These are phyloP conservation scores for Forsythia viridissima DNA, from an alignment of 257 asterid species.

Conservation along the genomic window DNA sequence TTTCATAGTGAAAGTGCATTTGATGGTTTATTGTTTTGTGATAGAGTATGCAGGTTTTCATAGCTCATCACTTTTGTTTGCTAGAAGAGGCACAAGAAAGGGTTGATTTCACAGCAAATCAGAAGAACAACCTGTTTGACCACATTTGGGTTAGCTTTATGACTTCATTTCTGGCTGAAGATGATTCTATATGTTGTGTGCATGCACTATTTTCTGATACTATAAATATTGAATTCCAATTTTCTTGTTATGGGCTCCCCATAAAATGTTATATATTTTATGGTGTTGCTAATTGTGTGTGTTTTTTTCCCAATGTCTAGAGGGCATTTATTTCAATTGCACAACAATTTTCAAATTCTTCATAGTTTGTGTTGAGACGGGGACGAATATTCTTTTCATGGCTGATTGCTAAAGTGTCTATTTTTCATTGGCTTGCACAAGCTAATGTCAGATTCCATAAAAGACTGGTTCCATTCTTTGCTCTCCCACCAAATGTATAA, in stretches of 20 bases:
- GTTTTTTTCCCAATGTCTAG: background rate
- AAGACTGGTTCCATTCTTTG: background rate
- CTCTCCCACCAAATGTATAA: background rate
- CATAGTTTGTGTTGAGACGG: background rate
- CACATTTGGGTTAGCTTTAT: constrained; percentile 25
- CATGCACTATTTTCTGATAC: constrained; percentile 3
- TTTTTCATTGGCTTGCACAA: background rate
- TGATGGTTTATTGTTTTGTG: too few species aligned
- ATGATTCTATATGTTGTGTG: constrained; percentile 27
- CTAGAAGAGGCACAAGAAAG: background rate
- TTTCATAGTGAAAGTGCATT: background rate
- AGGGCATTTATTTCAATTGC: background rate
- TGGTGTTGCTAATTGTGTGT: background rate
- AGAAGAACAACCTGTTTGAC: constrained; percentile 16
- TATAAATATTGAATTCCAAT: background rate
- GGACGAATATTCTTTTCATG: background rate
- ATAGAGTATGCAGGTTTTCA: background rate
- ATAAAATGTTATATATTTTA: background rate
- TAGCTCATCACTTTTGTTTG: background rate
- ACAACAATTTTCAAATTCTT: too few species aligned
- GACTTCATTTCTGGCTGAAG: constrained; percentile 21
- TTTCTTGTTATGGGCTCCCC: background rate
- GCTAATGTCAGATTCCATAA: background rate
- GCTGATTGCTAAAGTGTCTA: background rate
- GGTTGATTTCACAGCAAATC: background rate